These are phyloP conservation scores for Acanthamoeba lugdunensis DNA, from an alignment of 208 protist species.

Conservation along the genomic window DNA sequence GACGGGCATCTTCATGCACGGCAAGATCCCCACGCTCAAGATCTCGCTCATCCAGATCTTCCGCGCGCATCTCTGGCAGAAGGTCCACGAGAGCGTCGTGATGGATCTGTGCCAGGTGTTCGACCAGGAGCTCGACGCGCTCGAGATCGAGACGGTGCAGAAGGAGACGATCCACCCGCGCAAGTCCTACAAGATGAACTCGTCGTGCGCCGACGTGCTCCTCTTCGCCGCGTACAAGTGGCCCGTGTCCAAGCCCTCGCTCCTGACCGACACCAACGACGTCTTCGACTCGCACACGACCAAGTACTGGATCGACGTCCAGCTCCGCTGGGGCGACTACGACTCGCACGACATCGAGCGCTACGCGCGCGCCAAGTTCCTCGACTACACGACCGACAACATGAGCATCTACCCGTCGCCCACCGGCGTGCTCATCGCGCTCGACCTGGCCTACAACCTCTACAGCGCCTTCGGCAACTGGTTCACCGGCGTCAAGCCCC, in stretches of 20 bases:
- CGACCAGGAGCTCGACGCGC: constrained; percentile 95
- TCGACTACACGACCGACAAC: constrained; percentile 98
- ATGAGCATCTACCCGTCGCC: constrained; percentile 98
- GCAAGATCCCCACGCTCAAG: constrained; percentile 99
- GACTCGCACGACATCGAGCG: constrained; percentile 99
- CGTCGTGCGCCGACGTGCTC: constrained; percentile 95
- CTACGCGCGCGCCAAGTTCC: constrained; percentile 98
- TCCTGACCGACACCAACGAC: constrained; percentile 93
- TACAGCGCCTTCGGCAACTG: constrained; percentile 98
- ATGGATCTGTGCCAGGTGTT: constrained; percentile 97
- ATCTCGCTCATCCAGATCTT: constrained; percentile 99
- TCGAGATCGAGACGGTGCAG: constrained; percentile 98
- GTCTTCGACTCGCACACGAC: constrained; percentile 91
- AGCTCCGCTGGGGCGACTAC: constrained; percentile 95
- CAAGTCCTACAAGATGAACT: constrained; percentile 99
- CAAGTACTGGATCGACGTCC: constrained; percentile 99
- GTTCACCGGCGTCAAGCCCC: constrained; percentile 97
- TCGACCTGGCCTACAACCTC: constrained; percentile 99
- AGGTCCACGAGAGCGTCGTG: constrained; percentile 98
- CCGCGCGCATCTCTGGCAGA: constrained; percentile 99
- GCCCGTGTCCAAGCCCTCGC: constrained; percentile 95
- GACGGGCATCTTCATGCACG: constrained; percentile 99
- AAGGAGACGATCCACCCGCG: constrained; percentile 98
- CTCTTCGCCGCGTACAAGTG: constrained; percentile 93
- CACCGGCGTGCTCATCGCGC: constrained; percentile 97